Evolutionary conservation across 805 yeast genomes (phyloP).

Genomic region (Maudiozyma barnettii): DNA sequence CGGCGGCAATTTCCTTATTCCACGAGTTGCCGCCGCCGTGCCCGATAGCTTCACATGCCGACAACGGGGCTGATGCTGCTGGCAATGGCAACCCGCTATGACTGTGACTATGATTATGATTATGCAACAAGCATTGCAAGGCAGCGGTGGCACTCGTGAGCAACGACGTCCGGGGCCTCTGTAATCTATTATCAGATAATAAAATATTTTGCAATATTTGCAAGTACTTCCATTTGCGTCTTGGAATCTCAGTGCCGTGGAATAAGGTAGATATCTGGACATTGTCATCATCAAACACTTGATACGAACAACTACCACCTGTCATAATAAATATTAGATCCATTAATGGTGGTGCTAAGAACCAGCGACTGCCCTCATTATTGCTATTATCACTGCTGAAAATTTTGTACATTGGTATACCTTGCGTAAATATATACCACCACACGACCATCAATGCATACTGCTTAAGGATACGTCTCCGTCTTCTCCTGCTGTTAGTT

Average conservation of each 20-base stretch:
- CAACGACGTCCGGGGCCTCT: not conserved
- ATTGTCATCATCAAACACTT: conserved; percentile 13
- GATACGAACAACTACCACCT: conserved; percentile 63
- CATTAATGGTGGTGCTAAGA: conserved; percentile 61
- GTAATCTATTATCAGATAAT: not conserved
- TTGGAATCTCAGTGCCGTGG: conserved; percentile 8
- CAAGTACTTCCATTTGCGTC: conserved; percentile 12
- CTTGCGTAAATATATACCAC: conserved; percentile 82
- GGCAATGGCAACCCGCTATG: too few relatives aligned
- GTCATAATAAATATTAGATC: conserved; percentile 69
- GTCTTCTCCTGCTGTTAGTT: not conserved
- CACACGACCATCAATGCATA: conserved; percentile 44
- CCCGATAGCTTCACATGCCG: too few relatives aligned
- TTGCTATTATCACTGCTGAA: not conserved
- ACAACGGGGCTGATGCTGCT: too few relatives aligned
- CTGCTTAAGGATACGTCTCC: not conserved
- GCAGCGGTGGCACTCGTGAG: not conserved
- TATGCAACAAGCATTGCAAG: too few relatives aligned
- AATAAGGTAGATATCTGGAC: not conserved
- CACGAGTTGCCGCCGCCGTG: not conserved
- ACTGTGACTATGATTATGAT: too few relatives aligned
- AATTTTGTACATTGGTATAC: conserved; percentile 36
- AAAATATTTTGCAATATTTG: conserved; percentile 7
- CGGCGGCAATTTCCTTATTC: not conserved
- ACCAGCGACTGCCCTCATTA: too few relatives aligned